These are phyloP conservation scores for Magnolia sinica DNA, from an alignment of 164 flowering plant genomes.

Conservation along the genomic window DNA sequence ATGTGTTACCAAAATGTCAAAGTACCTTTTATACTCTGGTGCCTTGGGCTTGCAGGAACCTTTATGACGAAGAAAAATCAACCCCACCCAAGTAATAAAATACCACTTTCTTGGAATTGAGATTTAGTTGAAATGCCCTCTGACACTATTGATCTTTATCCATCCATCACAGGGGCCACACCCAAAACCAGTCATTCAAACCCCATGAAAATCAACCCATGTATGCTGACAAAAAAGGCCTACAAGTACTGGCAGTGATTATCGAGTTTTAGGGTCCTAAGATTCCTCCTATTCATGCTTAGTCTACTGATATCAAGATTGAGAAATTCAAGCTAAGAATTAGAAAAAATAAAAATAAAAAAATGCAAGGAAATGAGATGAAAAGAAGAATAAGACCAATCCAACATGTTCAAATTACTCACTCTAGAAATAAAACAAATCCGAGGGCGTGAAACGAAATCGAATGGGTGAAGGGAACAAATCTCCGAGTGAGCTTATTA, in stretches of 20 bases:
- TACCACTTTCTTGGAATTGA: slow-evolving; percentile 16
- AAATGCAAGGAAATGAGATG: neutral
- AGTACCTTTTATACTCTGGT: slow-evolving; percentile 25
- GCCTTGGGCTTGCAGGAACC: slow-evolving; percentile 15
- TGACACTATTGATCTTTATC: neutral
- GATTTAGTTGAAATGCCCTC: neutral
- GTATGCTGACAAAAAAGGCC: neutral
- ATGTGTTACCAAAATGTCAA: slow-evolving; percentile 52
- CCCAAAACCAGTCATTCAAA: neutral
- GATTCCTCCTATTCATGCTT: neutral
- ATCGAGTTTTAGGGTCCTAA: neutral
- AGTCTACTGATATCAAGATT: neutral
- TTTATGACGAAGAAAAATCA: slow-evolving; percentile 12
- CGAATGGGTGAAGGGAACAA: neutral
- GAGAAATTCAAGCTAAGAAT: neutral
- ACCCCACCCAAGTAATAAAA: slow-evolving; percentile 16
- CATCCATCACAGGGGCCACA: slow-evolving; percentile 3
- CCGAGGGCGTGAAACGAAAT: neutral
- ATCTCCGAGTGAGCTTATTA: slow-evolving; percentile 14
- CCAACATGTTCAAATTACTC: neutral
- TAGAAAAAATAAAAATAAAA: neutral
- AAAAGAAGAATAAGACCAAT: neutral
- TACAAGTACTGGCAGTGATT: neutral
- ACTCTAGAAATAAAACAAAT: slow-evolving; percentile 1
- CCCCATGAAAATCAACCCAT: neutral